Conservation (phyloP, 2,329 filamentous ascomycete species). For the Hypoxylon rubiginosum region DNA sequence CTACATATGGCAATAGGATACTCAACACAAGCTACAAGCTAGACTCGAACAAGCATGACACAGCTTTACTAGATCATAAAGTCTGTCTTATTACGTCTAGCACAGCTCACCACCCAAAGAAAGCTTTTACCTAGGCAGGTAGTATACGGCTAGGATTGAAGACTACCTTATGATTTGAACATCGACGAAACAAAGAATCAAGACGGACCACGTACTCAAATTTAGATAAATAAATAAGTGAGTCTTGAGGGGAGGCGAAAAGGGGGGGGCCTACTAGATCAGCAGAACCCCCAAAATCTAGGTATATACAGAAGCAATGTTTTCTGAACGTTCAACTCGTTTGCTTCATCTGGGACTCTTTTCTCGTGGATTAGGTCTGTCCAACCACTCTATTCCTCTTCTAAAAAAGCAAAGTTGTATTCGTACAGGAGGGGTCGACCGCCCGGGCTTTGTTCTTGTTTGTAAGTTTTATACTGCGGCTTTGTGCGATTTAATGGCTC, state of each 20-base stretch:
- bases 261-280: not conserved
- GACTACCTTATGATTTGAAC: not conserved
- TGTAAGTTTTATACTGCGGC: not conserved
- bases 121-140: not conserved
- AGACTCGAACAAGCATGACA: not conserved
- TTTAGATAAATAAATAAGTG: not conserved
- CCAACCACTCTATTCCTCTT: conserved; percentile 43
- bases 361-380: conserved; percentile 22
- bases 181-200: not conserved
- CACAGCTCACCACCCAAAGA: not conserved
- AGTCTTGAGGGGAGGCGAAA: conserved; percentile 6
- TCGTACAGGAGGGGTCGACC: conserved; percentile 42
- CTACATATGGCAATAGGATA: not conserved
- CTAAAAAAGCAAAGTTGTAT: conserved; percentile 42
- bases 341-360: conserved; percentile 23
- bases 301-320: conserved; percentile 30
- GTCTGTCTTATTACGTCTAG: not conserved
- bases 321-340: conserved; percentile 6
- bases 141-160: not conserved
- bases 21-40: not conserved
- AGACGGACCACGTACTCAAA: not conserved
- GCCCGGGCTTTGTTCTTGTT: conserved; percentile 13
- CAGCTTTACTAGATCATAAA: not conserved
- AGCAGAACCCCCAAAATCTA: conserved; percentile 11
- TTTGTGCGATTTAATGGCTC: conserved; percentile 45